Evolutionary conservation across 768 basidiomycete species (phyloP).

Genomic region (Chalciporus pseudorubinellus): DNA sequence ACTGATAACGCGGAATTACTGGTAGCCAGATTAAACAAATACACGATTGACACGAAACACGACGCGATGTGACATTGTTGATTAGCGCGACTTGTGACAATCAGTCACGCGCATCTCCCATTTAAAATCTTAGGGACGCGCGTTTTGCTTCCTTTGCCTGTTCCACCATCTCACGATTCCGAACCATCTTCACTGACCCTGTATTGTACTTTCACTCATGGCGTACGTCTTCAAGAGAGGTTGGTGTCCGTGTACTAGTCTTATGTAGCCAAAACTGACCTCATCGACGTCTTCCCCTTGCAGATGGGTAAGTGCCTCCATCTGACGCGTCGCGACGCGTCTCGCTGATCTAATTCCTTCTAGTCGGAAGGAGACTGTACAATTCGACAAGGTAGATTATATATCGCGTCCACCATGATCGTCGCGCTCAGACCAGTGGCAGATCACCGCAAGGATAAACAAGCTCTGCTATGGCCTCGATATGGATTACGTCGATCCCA

Average conservation of each 20-base stretch:
- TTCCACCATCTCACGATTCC: constrained; percentile 22
- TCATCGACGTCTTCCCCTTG: constrained; percentile 5
- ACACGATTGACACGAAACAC: not conserved
- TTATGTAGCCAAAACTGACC: constrained; percentile 4
- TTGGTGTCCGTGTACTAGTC: constrained; percentile 24
- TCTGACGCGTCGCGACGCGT: constrained; percentile 24
- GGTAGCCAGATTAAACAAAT: too few relatives aligned
- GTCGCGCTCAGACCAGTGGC: constrained; percentile 14
- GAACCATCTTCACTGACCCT: constrained; percentile 1
- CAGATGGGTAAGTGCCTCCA: constrained; percentile 46
- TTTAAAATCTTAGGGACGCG: constrained; percentile 34
- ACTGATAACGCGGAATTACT: not conserved
- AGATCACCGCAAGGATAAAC: constrained; percentile 86
- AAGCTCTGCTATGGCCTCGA: constrained; percentile 97
- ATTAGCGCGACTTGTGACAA: constrained; percentile 30
- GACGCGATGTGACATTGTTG: constrained; percentile 36
- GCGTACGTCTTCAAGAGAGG: constrained; percentile 59
- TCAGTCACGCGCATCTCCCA: constrained; percentile 23
- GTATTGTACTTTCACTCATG: constrained; percentile 30
- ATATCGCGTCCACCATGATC: constrained; percentile 8
- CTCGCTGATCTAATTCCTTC: constrained; percentile 6
- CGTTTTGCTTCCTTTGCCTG: constrained; percentile 15
- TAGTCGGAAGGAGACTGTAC: constrained; percentile 87
- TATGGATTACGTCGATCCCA: constrained; percentile 85
- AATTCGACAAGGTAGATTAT: constrained; percentile 81